Percentiles rank a stretch among this genome's conserved stretches.
These are phyloP conservation scores for Pythium apleroticum DNA, from an alignment of 352 stramenopile genomes.

Conservation along the genomic window DNA sequence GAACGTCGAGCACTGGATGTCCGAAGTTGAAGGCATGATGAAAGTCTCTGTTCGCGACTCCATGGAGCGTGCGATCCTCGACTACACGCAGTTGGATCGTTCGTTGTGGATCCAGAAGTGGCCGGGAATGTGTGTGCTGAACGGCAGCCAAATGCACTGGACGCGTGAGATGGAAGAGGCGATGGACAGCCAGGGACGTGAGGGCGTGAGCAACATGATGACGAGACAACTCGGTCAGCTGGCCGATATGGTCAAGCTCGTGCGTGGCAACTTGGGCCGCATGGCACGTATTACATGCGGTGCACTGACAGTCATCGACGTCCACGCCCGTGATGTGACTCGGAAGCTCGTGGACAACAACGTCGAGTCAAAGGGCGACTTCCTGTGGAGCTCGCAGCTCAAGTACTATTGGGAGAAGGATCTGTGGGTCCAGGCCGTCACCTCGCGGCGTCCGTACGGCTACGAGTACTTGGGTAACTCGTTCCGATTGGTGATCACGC, in stretches of 20 bases:
- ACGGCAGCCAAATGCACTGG: constrained; percentile 94
- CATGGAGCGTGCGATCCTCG: constrained; percentile 83
- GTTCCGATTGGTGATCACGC: constrained; percentile 95
- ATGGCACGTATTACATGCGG: constrained; percentile 88
- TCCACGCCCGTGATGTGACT: constrained; percentile 95
- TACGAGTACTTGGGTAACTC: constrained; percentile 98
- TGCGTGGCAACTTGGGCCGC: constrained; percentile 88
- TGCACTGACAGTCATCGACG: constrained; percentile 93
- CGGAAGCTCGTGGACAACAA: constrained; percentile 89
- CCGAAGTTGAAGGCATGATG: constrained; percentile 95
- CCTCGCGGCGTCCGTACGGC: constrained; percentile 89
- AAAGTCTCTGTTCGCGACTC: constrained; percentile 85
- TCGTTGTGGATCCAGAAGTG: constrained; percentile 94
- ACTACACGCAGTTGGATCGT: constrained; percentile 86
- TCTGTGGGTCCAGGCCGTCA: constrained; percentile 89
- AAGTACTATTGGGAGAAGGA: constrained; percentile 95
- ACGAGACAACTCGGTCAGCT: constrained; percentile 85
- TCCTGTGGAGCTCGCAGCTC: constrained; percentile 84
- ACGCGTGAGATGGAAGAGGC: constrained; percentile 88
- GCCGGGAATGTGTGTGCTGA: constrained; percentile 89
- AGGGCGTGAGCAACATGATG: constrained; percentile 84
- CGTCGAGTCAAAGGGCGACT: constrained; percentile 87
- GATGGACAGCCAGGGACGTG: constrained; percentile 72
- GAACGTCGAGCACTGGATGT: constrained; percentile 94
- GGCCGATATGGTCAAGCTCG: constrained; percentile 92